These are phyloP conservation scores for Leccinellum albellum DNA, from an alignment of 768 basidiomycete genomes.

Conservation along the genomic window DNA sequence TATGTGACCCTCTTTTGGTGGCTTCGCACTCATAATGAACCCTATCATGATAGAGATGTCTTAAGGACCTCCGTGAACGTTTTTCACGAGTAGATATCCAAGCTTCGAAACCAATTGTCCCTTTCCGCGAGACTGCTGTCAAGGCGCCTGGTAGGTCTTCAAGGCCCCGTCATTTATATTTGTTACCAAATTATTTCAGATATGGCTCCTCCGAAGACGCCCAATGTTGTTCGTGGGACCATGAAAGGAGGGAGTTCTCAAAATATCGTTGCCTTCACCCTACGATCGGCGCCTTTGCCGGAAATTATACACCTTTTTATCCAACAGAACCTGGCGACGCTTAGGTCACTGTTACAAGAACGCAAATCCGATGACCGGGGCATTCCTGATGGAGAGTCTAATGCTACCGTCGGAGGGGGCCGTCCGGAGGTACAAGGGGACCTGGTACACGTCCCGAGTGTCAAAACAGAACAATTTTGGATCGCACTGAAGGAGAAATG, in stretches of 20 bases:
- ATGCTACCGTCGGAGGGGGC: conserved; percentile 32
- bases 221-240: conserved; percentile 70
- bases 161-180: background rate
- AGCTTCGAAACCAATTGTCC: conserved; percentile 92
- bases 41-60: conserved; percentile 78
- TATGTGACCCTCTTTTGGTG: background rate
- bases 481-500: conserved; percentile 58
- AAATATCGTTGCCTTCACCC: conserved; percentile 72
- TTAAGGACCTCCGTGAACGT: conserved; percentile 93
- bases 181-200: conserved; percentile 44
- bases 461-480: conserved; percentile 82
- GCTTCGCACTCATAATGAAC: background rate
- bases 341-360: conserved; percentile 59
- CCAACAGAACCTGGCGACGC: conserved; percentile 59
- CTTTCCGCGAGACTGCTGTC: conserved; percentile 93
- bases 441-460: conserved; percentile 55
- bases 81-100: conserved; percentile 94
- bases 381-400: conserved; percentile 5
- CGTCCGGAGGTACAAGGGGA: conserved; percentile 51
- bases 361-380: conserved; percentile 38
- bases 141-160: conserved; percentile 58
- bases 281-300: conserved; percentile 83
- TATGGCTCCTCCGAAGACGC: conserved; percentile 80
- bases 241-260: conserved; percentile 66
- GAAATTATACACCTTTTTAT: conserved; percentile 70